Percentiles rank a stretch among this genome's conserved stretches.
phyloP scores from a whole-genome alignment of 768 basidiomycete genomes.

The Phlebiopsis flavidoalba region DNA sequence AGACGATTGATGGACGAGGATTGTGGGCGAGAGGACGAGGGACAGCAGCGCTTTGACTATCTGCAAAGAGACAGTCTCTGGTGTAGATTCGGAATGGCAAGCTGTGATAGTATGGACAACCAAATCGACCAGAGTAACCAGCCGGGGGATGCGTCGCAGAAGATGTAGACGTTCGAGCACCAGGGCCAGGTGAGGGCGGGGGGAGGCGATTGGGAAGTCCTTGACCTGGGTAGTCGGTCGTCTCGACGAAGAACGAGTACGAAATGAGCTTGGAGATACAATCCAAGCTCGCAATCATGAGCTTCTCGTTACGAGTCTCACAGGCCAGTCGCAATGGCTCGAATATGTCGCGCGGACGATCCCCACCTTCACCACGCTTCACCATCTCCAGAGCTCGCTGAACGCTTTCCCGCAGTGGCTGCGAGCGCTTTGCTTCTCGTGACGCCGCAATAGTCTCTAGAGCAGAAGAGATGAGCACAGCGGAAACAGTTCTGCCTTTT shows the following conservation, averaged over 20 bases:
- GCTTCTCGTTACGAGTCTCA: constrained; percentile 88
- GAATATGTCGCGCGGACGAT: constrained; percentile 82
- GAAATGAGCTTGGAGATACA: constrained; percentile 97
- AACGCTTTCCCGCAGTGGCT: constrained; percentile 77
- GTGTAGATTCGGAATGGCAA: constrained; percentile 82
- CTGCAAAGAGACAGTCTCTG: constrained; percentile 89
- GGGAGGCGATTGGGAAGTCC: constrained; percentile 53
- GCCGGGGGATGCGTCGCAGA: constrained; percentile 44
- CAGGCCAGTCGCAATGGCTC: constrained; percentile 95
- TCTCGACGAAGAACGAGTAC: constrained; percentile 92
- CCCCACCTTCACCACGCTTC: constrained; percentile 66
- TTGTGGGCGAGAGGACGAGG: constrained; percentile 79
- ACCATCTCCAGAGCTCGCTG: constrained; percentile 81
- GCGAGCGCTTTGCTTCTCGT: constrained; percentile 81
- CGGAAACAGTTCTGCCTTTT: constrained; percentile 71
- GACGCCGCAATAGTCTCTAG: constrained; percentile 83
- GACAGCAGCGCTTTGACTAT: constrained; percentile 94
- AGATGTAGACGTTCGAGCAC: constrained; percentile 27
- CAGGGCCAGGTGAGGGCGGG: constrained; percentile 61
- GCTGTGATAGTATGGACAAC: constrained; percentile 94
- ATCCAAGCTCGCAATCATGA: constrained; percentile 95
- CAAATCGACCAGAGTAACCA: constrained; percentile 82
- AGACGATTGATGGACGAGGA: constrained; percentile 92
- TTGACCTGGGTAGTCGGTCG: constrained; percentile 26
- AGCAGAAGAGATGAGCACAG: constrained; percentile 78